These are phyloP conservation scores for Fusarium mundagurra DNA, from an alignment of 2,329 filamentous ascomycete species.

Conservation along the genomic window DNA sequence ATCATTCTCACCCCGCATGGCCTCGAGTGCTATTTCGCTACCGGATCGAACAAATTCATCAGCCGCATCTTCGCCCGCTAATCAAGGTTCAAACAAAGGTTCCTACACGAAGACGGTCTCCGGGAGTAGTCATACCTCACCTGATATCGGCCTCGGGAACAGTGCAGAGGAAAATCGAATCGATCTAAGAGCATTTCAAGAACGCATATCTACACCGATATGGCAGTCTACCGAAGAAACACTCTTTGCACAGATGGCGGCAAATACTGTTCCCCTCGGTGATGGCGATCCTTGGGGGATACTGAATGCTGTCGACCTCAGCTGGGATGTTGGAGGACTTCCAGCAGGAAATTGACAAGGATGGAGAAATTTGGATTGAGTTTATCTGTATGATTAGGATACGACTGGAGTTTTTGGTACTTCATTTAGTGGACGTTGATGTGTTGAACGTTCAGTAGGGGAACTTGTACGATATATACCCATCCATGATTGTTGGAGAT, in stretches of 20 bases:
- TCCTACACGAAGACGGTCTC: slow-evolving; percentile 37
- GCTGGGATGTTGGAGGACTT: slow-evolving; percentile 35
- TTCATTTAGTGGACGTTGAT: background rate
- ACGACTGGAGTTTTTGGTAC: slow-evolving; percentile 1
- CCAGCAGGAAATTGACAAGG: slow-evolving; percentile 1
- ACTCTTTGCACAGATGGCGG: slow-evolving; percentile 42
- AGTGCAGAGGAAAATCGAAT: slow-evolving; percentile 50
- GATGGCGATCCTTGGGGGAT: slow-evolving; percentile 45
- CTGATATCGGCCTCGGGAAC: slow-evolving; percentile 48
- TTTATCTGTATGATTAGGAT: background rate
- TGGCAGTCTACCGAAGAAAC: slow-evolving; percentile 47
- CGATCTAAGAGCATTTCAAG: slow-evolving; percentile 48
- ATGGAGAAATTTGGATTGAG: background rate
- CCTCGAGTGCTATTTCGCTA: slow-evolving; percentile 30
- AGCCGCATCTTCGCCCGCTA: slow-evolving; percentile 44
- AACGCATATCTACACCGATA: slow-evolving; percentile 43
- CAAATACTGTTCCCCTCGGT: slow-evolving; percentile 33
- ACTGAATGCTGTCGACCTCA: slow-evolving; percentile 40
- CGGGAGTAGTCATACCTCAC: slow-evolving; percentile 46
- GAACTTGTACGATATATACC: slow-evolving; percentile 36
- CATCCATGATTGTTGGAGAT: slow-evolving; percentile 1
- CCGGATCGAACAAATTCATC: slow-evolving; percentile 49
- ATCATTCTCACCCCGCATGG: slow-evolving; percentile 12
- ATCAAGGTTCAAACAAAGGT: slow-evolving; percentile 35
- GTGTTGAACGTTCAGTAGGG: background rate